Base-by-base conservation (phyloP, 1,284 basidiomycete species). In the Thecaphora frezii region DNA sequence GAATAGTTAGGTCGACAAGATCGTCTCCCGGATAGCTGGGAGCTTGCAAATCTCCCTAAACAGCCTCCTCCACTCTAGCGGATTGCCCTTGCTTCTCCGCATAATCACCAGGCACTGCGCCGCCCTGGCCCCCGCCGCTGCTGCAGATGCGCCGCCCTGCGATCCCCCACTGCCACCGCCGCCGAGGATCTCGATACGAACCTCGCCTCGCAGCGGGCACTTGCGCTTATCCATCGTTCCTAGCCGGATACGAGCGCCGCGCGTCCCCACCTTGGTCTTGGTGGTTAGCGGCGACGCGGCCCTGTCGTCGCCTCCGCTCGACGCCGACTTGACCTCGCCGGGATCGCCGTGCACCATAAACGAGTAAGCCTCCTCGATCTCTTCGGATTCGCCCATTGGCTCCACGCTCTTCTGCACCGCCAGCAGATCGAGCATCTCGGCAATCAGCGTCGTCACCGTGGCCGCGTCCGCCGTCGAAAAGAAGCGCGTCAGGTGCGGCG, bases 1-100 rank as follows among this genome's bases (percentile, higher is more conserved):
- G 28, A 14, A 30, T 14, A 30, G 28, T 30, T 30, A 14, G 28
- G 58, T 66, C 50, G 64, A 62, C 51, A 63, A 59, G 59, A 66
- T 59, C 41, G 59, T 56, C n/a, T 53, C 37, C 23, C 26, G 52
- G 23, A 66, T 58, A 25, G 59, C 59, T 5, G 53, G 33, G 13
- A 56, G 47, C 12, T 53, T 46, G 48, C 63, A 69, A n/a, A 74
- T 26, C 54, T 65, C 61, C 30, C 74, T 54, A 55, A 77, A 78
- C 13, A 81, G 73, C 30, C 76, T 66, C 40, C 79, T 61, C 80
- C 80, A 81, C 54, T 80, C 79, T 38, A 81, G 59, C 12, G 79
- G 80, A 49, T 73, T 74, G 19, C 80, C 80, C 61, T 77, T 77
- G 45, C 72, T 71, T 49, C 72, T 71, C 44, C 74, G 56, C 73